Evolutionary conservation across 352 stramenopile genomes (phyloP).

Genomic region (Globisporangium spinosum): DNA sequence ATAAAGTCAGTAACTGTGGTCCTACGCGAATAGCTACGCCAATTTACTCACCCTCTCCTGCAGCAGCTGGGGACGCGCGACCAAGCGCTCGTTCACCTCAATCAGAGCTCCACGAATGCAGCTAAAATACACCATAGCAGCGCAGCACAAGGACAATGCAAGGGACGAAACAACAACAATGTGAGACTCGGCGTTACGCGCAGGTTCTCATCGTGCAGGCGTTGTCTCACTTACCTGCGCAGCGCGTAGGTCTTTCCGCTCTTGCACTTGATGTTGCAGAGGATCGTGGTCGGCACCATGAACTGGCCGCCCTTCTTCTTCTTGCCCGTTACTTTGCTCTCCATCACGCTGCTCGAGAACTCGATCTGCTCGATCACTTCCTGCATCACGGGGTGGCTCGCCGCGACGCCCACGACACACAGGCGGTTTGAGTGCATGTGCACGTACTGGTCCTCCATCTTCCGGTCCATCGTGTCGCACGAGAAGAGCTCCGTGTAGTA

Average conservation of each 20-base stretch:
- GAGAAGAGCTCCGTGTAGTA: constrained; percentile 87
- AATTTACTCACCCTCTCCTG: constrained; percentile 32
- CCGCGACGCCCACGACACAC: constrained; percentile 75
- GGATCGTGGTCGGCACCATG: constrained; percentile 55
- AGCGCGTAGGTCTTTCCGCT: constrained; percentile 59
- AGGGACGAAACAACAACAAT: background rate
- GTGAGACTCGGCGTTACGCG: background rate
- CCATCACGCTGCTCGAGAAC: constrained; percentile 59
- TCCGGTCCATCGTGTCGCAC: constrained; percentile 70
- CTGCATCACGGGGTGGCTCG: constrained; percentile 62
- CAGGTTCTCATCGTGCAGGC: background rate
- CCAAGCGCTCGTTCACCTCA: constrained; percentile 72
- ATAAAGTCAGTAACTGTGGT: background rate
- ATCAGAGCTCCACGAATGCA: constrained; percentile 80
- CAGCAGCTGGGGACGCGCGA: constrained; percentile 53
- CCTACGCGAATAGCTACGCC: background rate
- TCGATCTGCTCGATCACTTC: constrained; percentile 57
- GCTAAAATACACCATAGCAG: constrained; percentile 20
- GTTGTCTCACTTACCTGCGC: constrained; percentile 29
- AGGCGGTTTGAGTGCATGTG: constrained; percentile 89
- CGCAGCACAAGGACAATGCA: background rate
- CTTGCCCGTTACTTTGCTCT: constrained; percentile 78
- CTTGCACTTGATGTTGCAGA: constrained; percentile 65
- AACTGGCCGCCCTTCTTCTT: constrained; percentile 87
- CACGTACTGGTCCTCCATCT: constrained; percentile 77